Base-by-base conservation (phyloP, 495 filamentous ascomycete genomes). In the Aspergillus olivimuriae region DNA sequence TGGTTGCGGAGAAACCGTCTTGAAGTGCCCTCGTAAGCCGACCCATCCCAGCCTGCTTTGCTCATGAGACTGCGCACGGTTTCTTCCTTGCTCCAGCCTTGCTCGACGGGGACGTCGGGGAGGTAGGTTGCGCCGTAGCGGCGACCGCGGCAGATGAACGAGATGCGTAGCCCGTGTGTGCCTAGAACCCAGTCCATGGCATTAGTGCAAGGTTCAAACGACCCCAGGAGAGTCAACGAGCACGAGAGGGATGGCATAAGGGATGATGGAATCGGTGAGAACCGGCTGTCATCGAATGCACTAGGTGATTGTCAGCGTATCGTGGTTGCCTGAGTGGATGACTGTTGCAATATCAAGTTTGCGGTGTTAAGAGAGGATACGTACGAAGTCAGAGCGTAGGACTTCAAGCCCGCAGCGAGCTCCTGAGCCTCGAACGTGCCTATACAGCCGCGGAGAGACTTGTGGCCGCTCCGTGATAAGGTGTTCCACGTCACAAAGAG, bases 401-500 rank as follows among this genome's bases (percentile, higher is more conserved):
- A 80, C 26, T 77, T 73, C 21, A 98, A 68, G 2, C 89, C 92
- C 3, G 73, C 55, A 17, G 77, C 70, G 7, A 98, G 77, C 18
- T 81, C 75, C 55, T 89, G 84, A 4, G 80, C 59, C 45, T 92
- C 89, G 57, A 97, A 97, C 0, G 92, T 98, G 50, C 92, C 92
- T 55, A 98, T 98, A 73, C 92, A 98, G 22, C 92, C 92, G 35
- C 92, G 85, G 12, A 98, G 75, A 24, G 75, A 78, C 51, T 80
- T 82, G 43, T 74, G 61, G 12, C 76, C 78, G 44, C 75, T 74
- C 18, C 70, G 70, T 3, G 77, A 79, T 20, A 86, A 40, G 1
- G 77, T 86, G 62, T 95, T 94, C 92, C 94, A 98, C 0, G 92
- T 97, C 11, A 98, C 86, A 60, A 98, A 98, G 11, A 98, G 72